These are phyloP conservation scores for Gentiana macrophylla DNA, from an alignment of 257 asterid species.

Conservation along the genomic window DNA sequence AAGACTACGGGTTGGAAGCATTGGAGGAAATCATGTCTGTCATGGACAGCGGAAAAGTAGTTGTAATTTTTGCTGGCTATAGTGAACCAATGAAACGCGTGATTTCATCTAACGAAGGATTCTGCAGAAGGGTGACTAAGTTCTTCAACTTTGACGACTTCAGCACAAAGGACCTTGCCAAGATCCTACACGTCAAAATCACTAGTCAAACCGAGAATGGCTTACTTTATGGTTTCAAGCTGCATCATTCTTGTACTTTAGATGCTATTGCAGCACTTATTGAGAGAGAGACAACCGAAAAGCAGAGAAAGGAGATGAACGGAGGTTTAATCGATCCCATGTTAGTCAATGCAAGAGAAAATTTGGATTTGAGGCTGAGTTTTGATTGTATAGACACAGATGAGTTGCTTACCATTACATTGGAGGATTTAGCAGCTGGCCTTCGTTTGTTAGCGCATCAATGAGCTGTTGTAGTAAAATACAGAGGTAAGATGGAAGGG, in stretches of 20 bases:
- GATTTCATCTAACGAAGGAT: constrained; percentile 75
- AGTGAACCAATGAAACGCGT: constrained; percentile 95
- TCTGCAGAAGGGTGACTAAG: constrained; percentile 87
- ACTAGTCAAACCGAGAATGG: constrained; percentile 37
- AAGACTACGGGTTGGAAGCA: constrained; percentile 86
- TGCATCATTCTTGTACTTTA: constrained; percentile 53
- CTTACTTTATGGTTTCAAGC: constrained; percentile 58
- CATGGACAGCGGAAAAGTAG: constrained; percentile 84
- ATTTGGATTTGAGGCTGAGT: constrained; percentile 65
- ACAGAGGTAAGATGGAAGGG: not conserved
- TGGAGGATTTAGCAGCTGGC: constrained; percentile 69
- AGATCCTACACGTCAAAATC: constrained; percentile 67
- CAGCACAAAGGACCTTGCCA: constrained; percentile 55
- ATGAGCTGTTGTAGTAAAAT: constrained; percentile 15
- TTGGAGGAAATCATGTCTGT: constrained; percentile 92
- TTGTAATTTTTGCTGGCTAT: constrained; percentile 91
- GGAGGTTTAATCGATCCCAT: constrained; percentile 77
- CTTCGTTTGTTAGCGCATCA: constrained; percentile 32
- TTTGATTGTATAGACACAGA: constrained; percentile 61
- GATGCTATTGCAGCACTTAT: constrained; percentile 54
- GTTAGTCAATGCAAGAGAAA: constrained; percentile 76
- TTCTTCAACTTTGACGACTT: constrained; percentile 80
- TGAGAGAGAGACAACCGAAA: constrained; percentile 47
- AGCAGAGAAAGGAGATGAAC: constrained; percentile 81
- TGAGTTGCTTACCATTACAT: constrained; percentile 54